These are phyloP conservation scores for Penstemon barbatus DNA, from an alignment of 257 asterid species.

Conservation along the genomic window DNA sequence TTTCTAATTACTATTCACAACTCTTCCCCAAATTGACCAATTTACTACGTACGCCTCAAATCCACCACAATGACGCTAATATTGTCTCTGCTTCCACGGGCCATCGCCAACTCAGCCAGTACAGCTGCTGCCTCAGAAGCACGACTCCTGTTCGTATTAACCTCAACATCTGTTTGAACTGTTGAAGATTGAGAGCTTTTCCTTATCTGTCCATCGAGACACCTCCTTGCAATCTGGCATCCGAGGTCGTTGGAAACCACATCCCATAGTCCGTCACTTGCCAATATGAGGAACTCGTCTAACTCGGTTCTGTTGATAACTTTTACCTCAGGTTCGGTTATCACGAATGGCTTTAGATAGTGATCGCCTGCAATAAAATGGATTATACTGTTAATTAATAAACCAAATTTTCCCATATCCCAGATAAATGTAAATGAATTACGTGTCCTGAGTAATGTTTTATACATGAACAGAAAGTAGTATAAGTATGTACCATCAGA, in stretches of 20 bases:
- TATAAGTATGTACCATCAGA: no score
- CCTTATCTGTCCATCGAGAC: constrained; percentile 30
- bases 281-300: constrained; percentile 62
- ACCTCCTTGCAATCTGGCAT: constrained; percentile 45
- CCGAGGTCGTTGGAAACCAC: constrained; percentile 55
- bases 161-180: neutral
- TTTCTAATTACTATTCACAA: no score
- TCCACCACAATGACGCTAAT: constrained; percentile 49
- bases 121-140: constrained; percentile 41
- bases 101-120: constrained; percentile 54
- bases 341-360: constrained; percentile 49
- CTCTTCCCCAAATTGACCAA: no score
- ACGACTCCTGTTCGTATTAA: neutral
- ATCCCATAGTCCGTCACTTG: constrained; percentile 69
- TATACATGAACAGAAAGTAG: no score
- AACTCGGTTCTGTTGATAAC: constrained; percentile 28
- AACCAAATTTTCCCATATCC: no score
- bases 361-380: constrained; percentile 36
- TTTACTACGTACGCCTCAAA: constrained; percentile 14
- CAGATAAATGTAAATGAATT: no score
- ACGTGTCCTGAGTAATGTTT: no score
- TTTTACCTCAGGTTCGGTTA: constrained; percentile 45
- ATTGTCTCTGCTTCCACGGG: constrained; percentile 57
- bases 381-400: no score
- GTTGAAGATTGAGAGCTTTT: neutral